phyloP scores from a whole-genome alignment of 495 filamentous ascomycete species.

The Lichenothelia convexa region DNA sequence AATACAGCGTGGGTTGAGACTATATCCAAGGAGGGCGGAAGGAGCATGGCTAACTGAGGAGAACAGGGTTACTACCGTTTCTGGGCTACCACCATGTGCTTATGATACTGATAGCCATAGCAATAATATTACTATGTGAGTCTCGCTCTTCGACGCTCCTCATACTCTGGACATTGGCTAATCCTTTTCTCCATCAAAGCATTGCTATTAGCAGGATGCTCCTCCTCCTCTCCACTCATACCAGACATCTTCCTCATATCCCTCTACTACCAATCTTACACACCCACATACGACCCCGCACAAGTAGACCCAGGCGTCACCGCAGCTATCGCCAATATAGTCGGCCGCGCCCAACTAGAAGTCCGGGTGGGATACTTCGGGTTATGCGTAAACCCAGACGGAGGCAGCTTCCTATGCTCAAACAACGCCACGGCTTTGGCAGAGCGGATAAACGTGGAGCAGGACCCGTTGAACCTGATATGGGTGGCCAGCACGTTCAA shows the following conservation, averaged over 20 bases:
- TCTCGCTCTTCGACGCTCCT: slow-evolving; percentile 4
- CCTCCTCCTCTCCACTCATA: slow-evolving; percentile 55
- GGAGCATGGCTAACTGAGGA: slow-evolving; percentile 8
- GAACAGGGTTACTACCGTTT: slow-evolving; percentile 69
- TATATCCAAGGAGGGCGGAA: background rate
- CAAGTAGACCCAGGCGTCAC: slow-evolving; percentile 76
- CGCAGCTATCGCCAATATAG: slow-evolving; percentile 54
- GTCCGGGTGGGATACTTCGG: slow-evolving; percentile 60
- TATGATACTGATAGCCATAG: slow-evolving; percentile 88
- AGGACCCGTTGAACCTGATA: slow-evolving; percentile 65
- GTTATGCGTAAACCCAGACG: slow-evolving; percentile 58
- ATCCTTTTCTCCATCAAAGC: slow-evolving; percentile 27
- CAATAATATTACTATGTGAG: slow-evolving; percentile 92
- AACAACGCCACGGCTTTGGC: slow-evolving; percentile 64
- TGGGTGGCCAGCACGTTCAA: slow-evolving; percentile 67
- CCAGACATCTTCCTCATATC: slow-evolving; percentile 66
- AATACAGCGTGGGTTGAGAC: slow-evolving; percentile 17
- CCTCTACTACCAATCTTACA: slow-evolving; percentile 51
- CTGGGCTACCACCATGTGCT: slow-evolving; percentile 97
- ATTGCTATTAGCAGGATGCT: slow-evolving; percentile 62
- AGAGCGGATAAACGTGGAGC: slow-evolving; percentile 44
- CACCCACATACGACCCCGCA: slow-evolving; percentile 45
- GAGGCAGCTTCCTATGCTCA: slow-evolving; percentile 51
- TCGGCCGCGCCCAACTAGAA: slow-evolving; percentile 44
- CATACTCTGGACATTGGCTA: slow-evolving; percentile 1